Evolutionary conservation across 257 asterid genomes (phyloP), one percentile per base, ranked within the genome.

Genomic region (Solanum gracilifrons): DNA sequence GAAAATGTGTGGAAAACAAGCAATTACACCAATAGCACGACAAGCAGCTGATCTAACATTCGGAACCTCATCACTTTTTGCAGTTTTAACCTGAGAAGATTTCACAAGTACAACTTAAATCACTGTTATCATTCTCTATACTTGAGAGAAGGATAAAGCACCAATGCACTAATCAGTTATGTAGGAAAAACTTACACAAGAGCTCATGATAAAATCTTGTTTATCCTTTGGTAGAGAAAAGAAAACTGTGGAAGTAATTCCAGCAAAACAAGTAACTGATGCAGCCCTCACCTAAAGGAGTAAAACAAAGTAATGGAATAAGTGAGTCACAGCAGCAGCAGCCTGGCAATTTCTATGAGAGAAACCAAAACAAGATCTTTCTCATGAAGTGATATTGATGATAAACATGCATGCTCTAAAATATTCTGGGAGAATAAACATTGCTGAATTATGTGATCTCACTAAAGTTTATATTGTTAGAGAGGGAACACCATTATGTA

Each of bases 11-110:
- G 97, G 98, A 86, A 96, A 96, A 92, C 98, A 95, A 48, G 94
- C 93, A 89, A 96, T 93, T 82, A 95, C 95, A 79, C 99, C 99
- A 92, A 96, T 94, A 88, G 98, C 97, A 87, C 99, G 98, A 89
- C 98, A 96, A 88, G 96, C 98, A 89, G 98, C 98, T 87, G 98
- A 93, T 85, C 98, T 93, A 88, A 96, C 99, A 72, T 96, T 92
- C 86, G 99, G 95, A 89, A 90, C 93, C 88, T 91, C 95, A 87
- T 96, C 98, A 60, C 85, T 79, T 46, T 92, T 75, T 90, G 96
- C 97, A 88, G 97, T 94, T 88, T 89, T 88, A 88, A 95, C 90
- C 99, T 96, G 88, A 88, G 90, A 89, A 86, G 66, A 85, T 90
- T 69, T 86, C 89, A 20, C 82, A 73, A 23, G 88, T 74, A 80